Conservation (phyloP, 805 yeast species). For the Candida tammaniensis region DNA sequence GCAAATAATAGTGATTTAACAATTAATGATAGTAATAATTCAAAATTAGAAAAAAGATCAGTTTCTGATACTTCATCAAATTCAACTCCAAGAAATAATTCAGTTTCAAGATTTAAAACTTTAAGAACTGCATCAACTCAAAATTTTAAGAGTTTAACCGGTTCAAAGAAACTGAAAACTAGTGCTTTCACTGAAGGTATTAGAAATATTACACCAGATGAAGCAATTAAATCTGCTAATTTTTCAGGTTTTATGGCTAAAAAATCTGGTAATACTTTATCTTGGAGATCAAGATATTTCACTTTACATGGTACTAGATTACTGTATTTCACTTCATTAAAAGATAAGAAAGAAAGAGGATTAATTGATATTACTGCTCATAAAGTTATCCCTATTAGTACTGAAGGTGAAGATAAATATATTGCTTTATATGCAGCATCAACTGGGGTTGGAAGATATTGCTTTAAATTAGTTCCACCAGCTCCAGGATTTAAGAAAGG, state of each 20-base stretch:
- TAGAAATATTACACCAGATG: constrained; percentile 66
- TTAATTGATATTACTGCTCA: constrained; percentile 95
- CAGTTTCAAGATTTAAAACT: constrained; percentile 44
- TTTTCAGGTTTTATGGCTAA: constrained; percentile 96
- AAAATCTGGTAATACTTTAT: constrained; percentile 71
- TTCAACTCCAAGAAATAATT: constrained; percentile 10
- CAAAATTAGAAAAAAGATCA: constrained; percentile 24
- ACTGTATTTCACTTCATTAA: constrained; percentile 77
- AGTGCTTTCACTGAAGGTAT: constrained; percentile 90
- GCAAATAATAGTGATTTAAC: background rate
- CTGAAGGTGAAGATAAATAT: constrained; percentile 60
- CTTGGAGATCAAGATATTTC: constrained; percentile 87
- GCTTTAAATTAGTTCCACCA: constrained; percentile 93
- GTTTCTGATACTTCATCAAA: constrained; percentile 28
- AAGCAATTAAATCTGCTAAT: constrained; percentile 72
- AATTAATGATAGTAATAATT: constrained; percentile 3
- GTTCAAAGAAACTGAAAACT: constrained; percentile 60
- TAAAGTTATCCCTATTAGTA: constrained; percentile 68
- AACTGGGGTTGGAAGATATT: constrained; percentile 89
- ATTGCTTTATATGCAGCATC: constrained; percentile 88
- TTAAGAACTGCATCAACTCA: constrained; percentile 54
- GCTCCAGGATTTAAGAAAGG: constrained; percentile 97
- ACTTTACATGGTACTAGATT: constrained; percentile 89
- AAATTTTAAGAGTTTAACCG: constrained; percentile 43
- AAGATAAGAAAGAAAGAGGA: constrained; percentile 85